Evolutionary conservation across 768 basidiomycete genomes (phyloP), one percentile per base, ranked within the genome.

Genomic region (Nidula microcarpa): DNA sequence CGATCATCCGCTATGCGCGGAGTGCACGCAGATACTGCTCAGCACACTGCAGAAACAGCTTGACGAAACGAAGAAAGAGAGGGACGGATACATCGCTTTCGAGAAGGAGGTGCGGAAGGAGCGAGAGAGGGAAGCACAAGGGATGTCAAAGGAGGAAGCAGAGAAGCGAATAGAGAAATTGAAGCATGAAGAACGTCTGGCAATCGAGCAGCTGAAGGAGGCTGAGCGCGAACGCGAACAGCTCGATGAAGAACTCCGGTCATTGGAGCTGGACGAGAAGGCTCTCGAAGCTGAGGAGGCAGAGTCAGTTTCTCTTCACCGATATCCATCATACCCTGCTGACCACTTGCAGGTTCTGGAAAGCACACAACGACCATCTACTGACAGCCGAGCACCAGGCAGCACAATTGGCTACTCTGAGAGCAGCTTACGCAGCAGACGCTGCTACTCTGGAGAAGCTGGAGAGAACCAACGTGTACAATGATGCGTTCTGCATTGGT

Each of bases 401-500:
- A 30, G 77, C 86, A 14, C 86, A 89, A 59, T 68, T 89, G 41
- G 82, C 87, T 18, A 85, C 87, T 1, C 70, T 94, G 49, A 78
- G 86, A 35, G 85, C 89, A 8, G 87, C 90, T 6, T 91, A 92
- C 59, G 84, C 85, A 17, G 82, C 87, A 18, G 91, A 91, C 62
- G 79, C 87, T 16, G 80, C 79, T 9, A 86, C 86, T 3, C 76
- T 91, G 13, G 91, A 93, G 64, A 89, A 91, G 67, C 77, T 97
- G 9, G 89, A 94, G 64, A 82, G 88, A 50, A 93, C 93, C 2
- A 97, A 97, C 63, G 94, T 97, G 18, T 96, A 96, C 73, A 94
- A 94, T 55, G 94, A 97, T 61, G 91, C 93, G 0, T 97, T 97
- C 64, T 94, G 92, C 62, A 95, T 96, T 59, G 93, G 94, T 2